Evolutionary conservation across 108 stramenopile species (phyloP).

Genomic region (Conticribra weissflogii): DNA sequence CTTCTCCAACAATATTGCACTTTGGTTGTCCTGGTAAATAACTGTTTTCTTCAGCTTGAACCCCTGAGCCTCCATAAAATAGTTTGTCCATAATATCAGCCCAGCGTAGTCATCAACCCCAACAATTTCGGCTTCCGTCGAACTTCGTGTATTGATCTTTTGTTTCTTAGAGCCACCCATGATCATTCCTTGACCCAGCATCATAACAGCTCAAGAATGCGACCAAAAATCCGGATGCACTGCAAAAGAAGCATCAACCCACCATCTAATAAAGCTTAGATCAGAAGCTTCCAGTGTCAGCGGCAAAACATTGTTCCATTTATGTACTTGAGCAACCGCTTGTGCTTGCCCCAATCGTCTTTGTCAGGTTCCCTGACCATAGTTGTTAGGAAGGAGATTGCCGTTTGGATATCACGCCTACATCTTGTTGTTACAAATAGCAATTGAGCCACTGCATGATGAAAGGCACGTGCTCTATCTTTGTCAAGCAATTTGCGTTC

Average conservation of each 20-base stretch:
- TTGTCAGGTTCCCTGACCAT: neutral
- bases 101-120: neutral
- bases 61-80: neutral
- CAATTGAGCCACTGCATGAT: neutral
- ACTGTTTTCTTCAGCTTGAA: neutral
- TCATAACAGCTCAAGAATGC: slow-evolving; percentile 29
- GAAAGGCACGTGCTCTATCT: neutral
- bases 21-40: neutral
- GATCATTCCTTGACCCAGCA: slow-evolving; percentile 13
- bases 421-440: neutral
- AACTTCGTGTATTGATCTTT: neutral
- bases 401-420: neutral
- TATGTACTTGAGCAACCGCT: neutral
- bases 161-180: neutral
- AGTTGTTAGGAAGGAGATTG: neutral
- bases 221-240: slow-evolving; percentile 33
- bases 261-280: slow-evolving; percentile 10
- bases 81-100: neutral
- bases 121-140: neutral
- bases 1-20: neutral
- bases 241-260: slow-evolving; percentile 43
- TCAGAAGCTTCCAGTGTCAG: slow-evolving; percentile 4
- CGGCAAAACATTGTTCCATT: neutral
- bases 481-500: neutral
- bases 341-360: neutral